Percentiles rank a stretch among this genome's conserved stretches.
Evolutionary conservation across 1,139 yeast species (phyloP).

Genomic region (Hanseniaspora sp.): DNA sequence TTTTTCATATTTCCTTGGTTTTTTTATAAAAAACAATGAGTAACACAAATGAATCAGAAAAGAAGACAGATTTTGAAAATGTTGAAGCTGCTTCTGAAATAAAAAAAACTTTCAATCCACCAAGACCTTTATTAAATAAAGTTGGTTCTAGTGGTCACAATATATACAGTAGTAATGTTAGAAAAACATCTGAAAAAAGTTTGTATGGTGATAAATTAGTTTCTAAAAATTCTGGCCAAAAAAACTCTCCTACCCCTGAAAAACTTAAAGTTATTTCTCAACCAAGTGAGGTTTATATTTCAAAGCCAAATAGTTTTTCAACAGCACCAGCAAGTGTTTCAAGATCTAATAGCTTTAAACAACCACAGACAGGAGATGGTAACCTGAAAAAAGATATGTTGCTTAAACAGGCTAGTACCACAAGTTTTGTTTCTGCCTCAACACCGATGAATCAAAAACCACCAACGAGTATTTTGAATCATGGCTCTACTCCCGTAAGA

Average conservation of each 20-base stretch:
- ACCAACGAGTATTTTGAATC: conserved; percentile 3
- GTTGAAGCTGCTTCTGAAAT: background rate
- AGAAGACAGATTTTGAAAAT: too few species aligned
- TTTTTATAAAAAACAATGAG: too few species aligned
- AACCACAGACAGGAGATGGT: background rate
- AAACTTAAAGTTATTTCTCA: background rate
- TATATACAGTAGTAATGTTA: conserved; percentile 10
- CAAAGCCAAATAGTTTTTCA: background rate
- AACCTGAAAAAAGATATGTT: conserved; percentile 1
- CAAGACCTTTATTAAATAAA: background rate
- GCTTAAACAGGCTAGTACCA: background rate
- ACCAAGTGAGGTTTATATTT: background rate
- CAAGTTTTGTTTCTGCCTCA: background rate
- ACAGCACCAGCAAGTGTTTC: background rate
- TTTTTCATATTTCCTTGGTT: too few species aligned
- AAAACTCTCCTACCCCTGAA: background rate
- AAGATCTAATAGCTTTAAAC: background rate
- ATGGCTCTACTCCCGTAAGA: conserved; percentile 1
- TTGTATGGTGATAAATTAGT: conserved; percentile 11
- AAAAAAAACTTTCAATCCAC: background rate
- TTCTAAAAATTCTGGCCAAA: background rate
- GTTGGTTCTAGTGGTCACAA: conserved; percentile 11
- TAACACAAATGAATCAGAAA: too few species aligned
- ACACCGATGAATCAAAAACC: conserved; percentile 13
- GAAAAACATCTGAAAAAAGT: conserved; percentile 14